Percentiles rank a stretch among this genome's conserved stretches.
Evolutionary conservation across 73 alveolate genomes (phyloP).

Genomic region (Symbiodinium natans): DNA sequence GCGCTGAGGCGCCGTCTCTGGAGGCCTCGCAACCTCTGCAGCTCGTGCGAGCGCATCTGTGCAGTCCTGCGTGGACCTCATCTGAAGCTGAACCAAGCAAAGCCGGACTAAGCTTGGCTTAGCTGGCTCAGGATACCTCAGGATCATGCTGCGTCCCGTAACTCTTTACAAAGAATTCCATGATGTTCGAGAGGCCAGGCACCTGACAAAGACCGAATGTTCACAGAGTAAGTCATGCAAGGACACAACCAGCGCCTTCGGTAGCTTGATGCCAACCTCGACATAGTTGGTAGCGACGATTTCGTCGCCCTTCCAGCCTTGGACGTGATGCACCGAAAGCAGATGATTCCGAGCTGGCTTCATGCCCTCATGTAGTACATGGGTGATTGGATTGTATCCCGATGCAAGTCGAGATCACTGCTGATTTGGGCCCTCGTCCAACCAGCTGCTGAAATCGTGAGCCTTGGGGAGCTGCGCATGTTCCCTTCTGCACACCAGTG

Average conservation of each 20-base stretch:
- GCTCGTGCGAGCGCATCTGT: slow-evolving; percentile 85
- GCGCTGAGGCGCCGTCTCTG: slow-evolving; percentile 38
- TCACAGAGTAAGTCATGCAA: background rate
- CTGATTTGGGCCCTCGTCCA: slow-evolving; percentile 84
- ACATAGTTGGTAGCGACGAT: slow-evolving; percentile 50
- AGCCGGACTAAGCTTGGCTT: background rate
- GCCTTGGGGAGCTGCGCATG: slow-evolving; percentile 13
- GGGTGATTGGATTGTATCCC: too few relatives aligned
- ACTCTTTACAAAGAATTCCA: slow-evolving; percentile 77
- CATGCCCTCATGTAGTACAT: too few relatives aligned
- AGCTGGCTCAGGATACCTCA: background rate
- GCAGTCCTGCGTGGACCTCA: slow-evolving; percentile 75
- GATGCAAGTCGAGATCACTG: too few relatives aligned
- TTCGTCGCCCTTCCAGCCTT: slow-evolving; percentile 68
- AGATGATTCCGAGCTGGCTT: too few relatives aligned
- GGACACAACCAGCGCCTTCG: background rate
- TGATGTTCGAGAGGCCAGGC: slow-evolving; percentile 88
- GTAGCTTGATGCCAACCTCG: slow-evolving; percentile 82
- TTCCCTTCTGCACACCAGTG: too few relatives aligned
- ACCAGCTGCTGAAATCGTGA: slow-evolving; percentile 79
- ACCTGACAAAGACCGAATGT: background rate
- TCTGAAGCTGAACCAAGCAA: background rate
- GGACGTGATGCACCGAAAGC: background rate
- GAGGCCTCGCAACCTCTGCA: slow-evolving; percentile 49
- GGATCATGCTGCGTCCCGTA: slow-evolving; percentile 51